Evolutionary conservation across 2,329 filamentous ascomycete genomes (phyloP).

Genomic region (Fonsecaea nubica): DNA sequence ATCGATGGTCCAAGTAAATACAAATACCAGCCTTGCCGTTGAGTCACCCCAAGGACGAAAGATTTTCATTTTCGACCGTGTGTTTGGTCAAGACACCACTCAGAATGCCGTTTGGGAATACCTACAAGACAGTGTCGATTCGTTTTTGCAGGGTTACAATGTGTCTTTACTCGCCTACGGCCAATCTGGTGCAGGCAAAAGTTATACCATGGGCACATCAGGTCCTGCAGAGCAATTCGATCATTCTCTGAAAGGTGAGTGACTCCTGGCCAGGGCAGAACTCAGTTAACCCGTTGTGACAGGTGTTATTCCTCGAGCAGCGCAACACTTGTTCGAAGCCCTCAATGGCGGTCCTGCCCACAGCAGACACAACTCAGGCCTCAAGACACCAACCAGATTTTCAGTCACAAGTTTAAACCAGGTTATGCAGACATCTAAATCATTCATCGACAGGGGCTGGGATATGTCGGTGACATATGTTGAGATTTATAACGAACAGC

Average conservation of each 20-base stretch:
- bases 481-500: slow-evolving; percentile 96
- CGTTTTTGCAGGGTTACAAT: slow-evolving; percentile 96
- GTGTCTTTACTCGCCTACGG: slow-evolving; percentile 96
- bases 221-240: slow-evolving; percentile 79
- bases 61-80: slow-evolving; percentile 94
- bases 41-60: slow-evolving; percentile 93
- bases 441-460: slow-evolving; percentile 75
- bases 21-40: slow-evolving; percentile 82
- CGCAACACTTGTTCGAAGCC: slow-evolving; percentile 83
- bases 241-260: slow-evolving; percentile 74
- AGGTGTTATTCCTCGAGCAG: slow-evolving; percentile 96
- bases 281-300: slow-evolving; percentile 18
- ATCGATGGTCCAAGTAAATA: slow-evolving; percentile 88
- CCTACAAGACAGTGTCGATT: slow-evolving; percentile 82
- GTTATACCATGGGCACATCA: slow-evolving; percentile 97
- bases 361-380: slow-evolving; percentile 72
- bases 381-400: slow-evolving; percentile 80
- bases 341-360: slow-evolving; percentile 64
- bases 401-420: slow-evolving; percentile 64
- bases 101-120: slow-evolving; percentile 97
- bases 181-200: slow-evolving; percentile 96
- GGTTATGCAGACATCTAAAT: slow-evolving; percentile 49
- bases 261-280: no score
- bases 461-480: slow-evolving; percentile 92
- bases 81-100: slow-evolving; percentile 81